phyloP scores from a whole-genome alignment of 2,329 filamentous ascomycete species.

The Calycina marina region DNA sequence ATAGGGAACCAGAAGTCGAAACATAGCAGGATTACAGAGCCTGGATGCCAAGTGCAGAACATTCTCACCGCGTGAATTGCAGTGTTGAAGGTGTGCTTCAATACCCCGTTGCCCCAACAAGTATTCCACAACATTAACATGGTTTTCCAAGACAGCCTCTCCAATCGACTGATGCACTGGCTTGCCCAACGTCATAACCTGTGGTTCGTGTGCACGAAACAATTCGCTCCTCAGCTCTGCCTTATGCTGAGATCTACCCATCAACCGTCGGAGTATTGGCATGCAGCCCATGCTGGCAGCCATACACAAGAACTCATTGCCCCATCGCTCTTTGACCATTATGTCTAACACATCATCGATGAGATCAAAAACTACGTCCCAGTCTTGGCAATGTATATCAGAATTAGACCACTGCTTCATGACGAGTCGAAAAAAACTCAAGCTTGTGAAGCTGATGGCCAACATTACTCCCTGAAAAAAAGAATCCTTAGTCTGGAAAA shows the following conservation, averaged over 20 bases:
- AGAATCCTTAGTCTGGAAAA: slow-evolving; percentile 2
- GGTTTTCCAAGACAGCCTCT: slow-evolving; percentile 3
- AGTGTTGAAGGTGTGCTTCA: slow-evolving; percentile 4
- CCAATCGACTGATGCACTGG: slow-evolving; percentile 2
- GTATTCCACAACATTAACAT: slow-evolving; percentile 4
- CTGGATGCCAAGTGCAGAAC: slow-evolving; percentile 4
- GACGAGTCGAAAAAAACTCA: slow-evolving; percentile 3
- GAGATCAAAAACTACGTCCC: slow-evolving; percentile 4
- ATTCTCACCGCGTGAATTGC: slow-evolving; percentile 2
- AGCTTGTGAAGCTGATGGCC: slow-evolving; percentile 2
- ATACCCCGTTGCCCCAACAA: slow-evolving; percentile 4
- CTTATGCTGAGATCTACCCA: slow-evolving; percentile 3
- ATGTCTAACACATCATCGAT: slow-evolving; percentile 4
- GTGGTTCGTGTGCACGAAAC: slow-evolving; percentile 2
- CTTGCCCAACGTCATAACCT: slow-evolving; percentile 2
- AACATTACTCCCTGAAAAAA: slow-evolving; percentile 2
- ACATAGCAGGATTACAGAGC: slow-evolving; percentile 4
- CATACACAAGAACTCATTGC: slow-evolving; percentile 4
- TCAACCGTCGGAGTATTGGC: slow-evolving; percentile 3
- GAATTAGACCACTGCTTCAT: slow-evolving; percentile 2
- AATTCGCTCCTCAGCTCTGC: slow-evolving; percentile 4
- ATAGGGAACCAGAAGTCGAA: slow-evolving; percentile 2
- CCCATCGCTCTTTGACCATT: slow-evolving; percentile 3
- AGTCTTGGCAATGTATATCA: slow-evolving; percentile 1
- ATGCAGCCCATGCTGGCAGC: slow-evolving; percentile 4